Percentiles rank a stretch among this genome's conserved stretches.
Conservation (phyloP, 257 asterid genomes). For the Plectranthus barbatus region DNA sequence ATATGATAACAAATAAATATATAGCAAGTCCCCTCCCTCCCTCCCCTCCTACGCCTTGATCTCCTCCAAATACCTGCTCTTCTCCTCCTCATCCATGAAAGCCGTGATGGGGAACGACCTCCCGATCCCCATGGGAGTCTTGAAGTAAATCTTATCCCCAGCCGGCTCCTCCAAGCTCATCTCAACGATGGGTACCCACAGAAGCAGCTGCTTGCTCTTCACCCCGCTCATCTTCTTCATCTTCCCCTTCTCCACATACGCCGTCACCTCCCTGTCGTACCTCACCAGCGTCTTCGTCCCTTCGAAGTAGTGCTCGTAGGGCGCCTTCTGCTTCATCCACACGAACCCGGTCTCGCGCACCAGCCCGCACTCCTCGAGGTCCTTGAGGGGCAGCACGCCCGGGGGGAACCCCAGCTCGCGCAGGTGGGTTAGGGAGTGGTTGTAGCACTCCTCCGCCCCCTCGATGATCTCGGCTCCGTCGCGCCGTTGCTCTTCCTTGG, state of each 20-base stretch:
- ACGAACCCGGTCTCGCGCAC: slow-evolving; percentile 71
- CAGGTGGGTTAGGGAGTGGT: slow-evolving; percentile 52
- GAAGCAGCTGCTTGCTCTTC: slow-evolving; percentile 73
- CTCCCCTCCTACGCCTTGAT: slow-evolving; percentile 17
- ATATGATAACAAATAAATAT: too few relatives aligned
- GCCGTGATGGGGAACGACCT: slow-evolving; percentile 66
- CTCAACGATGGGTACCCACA: slow-evolving; percentile 92
- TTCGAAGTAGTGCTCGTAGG: slow-evolving; percentile 61
- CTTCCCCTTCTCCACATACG: slow-evolving; percentile 68
- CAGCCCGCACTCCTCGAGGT: slow-evolving; percentile 88
- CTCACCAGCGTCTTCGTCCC: slow-evolving; percentile 55
- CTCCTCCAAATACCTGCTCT: slow-evolving; percentile 28
- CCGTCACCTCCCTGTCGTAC: slow-evolving; percentile 75
- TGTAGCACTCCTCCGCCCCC: slow-evolving; percentile 56
- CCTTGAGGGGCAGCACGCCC: slow-evolving; percentile 77
- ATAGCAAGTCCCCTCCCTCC: background rate
- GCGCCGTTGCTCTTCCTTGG: slow-evolving; percentile 35
- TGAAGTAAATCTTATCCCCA: slow-evolving; percentile 54
- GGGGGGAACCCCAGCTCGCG: slow-evolving; percentile 73
- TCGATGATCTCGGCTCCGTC: slow-evolving; percentile 56
- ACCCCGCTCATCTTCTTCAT: slow-evolving; percentile 94
- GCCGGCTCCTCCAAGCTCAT: slow-evolving; percentile 61
- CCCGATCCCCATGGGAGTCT: slow-evolving; percentile 85
- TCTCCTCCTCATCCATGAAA: slow-evolving; percentile 72
- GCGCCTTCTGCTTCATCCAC: slow-evolving; percentile 92